Evolutionary conservation across 805 yeast genomes (phyloP).

Genomic region (Nakazawaea wyomingensis): DNA sequence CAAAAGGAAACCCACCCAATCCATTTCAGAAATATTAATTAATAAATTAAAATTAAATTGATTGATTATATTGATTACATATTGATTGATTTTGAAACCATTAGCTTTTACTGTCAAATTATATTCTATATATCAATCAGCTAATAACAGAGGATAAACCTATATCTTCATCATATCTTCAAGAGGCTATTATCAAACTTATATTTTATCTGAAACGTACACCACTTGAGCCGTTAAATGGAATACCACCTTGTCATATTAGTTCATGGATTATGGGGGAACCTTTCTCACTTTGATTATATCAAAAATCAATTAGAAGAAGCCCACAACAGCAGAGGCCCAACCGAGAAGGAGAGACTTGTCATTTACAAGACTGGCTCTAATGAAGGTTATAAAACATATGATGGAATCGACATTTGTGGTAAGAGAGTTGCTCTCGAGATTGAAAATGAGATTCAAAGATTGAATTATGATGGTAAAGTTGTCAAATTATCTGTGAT

Average conservation of each 20-base stretch:
- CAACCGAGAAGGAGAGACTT: conserved; percentile 21
- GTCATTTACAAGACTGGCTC: conserved; percentile 49
- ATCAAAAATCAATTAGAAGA: conserved; percentile 18
- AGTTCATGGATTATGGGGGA: conserved; percentile 80
- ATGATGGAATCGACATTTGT: conserved; percentile 84
- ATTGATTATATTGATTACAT: too few species aligned
- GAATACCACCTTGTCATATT: conserved; percentile 53
- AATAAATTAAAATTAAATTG: too few species aligned
- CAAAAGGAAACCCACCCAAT: too few species aligned
- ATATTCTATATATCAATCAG: too few species aligned
- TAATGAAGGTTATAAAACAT: conserved; percentile 70
- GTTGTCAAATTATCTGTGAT: conserved; percentile 70
- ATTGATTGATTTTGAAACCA: too few species aligned
- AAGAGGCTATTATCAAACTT: too few species aligned
- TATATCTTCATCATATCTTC: too few species aligned
- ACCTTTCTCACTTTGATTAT: conserved; percentile 47
- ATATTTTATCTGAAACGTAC: too few species aligned
- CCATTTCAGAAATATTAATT: too few species aligned
- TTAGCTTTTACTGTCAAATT: too few species aligned
- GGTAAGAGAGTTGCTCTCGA: conserved; percentile 73
- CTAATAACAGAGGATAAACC: too few species aligned
- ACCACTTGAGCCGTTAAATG: conserved; percentile 11
- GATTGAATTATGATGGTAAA: conserved; percentile 19
- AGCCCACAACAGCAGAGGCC: conserved; percentile 16
- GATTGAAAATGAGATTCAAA: conserved; percentile 37